phyloP scores from a whole-genome alignment of 441 rosid genomes.

The Theobroma grandiflorum region DNA sequence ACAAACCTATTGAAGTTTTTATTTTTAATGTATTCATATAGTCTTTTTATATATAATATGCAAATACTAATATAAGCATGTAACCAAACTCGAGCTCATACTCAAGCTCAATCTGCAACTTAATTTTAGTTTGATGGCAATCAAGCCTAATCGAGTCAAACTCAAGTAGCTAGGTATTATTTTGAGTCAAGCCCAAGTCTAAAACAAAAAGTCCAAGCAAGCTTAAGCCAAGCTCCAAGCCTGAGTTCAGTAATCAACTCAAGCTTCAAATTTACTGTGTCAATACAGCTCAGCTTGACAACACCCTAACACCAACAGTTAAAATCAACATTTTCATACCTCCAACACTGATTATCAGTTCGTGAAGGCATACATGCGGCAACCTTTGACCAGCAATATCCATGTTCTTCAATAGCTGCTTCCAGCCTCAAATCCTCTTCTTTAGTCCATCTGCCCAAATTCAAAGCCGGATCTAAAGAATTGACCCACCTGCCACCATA shows the following conservation, averaged over 20 bases:
- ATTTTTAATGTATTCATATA: neutral
- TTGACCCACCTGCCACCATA: constrained; percentile 77
- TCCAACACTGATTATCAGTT: constrained; percentile 83
- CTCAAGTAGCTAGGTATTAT: constrained; percentile 11
- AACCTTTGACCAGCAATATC: constrained; percentile 81
- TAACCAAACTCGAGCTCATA: constrained; percentile 7
- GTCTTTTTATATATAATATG: neutral
- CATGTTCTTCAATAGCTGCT: constrained; percentile 65
- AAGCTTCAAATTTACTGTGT: too few relatives aligned
- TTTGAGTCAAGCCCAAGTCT: constrained; percentile 3
- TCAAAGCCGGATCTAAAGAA: constrained; percentile 77
- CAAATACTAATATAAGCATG: neutral
- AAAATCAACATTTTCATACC: constrained; percentile 47
- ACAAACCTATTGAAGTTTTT: neutral
- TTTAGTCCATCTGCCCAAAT: constrained; percentile 67
- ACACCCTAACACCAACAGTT: constrained; percentile 6
- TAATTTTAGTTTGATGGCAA: neutral
- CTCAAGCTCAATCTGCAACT: neutral
- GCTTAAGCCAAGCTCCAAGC: neutral
- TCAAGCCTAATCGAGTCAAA: neutral
- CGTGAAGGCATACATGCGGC: constrained; percentile 70
- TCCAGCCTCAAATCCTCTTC: constrained; percentile 80
- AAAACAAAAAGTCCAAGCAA: neutral
- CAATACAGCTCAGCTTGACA: neutral
- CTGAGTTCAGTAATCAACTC: too few relatives aligned